A percentile compares a stretch with the other conserved stretches of the same genome.
These are phyloP conservation scores for Silybum marianum DNA, from an alignment of 129 eudicot species.

Conservation along the genomic window DNA sequence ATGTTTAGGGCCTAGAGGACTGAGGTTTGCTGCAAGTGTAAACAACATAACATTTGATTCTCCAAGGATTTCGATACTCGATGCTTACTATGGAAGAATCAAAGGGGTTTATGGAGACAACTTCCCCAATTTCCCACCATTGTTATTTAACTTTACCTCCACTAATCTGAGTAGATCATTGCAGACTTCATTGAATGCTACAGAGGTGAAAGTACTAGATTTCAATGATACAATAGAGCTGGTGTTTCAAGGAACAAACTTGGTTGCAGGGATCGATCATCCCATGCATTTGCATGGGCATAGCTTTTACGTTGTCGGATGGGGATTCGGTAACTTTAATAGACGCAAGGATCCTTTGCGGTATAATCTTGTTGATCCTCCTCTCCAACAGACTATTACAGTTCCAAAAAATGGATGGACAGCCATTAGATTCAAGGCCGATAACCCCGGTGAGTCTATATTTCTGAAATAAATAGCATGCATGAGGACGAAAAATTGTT, in stretches of 20 bases:
- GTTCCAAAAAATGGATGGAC: slow-evolving; percentile 63
- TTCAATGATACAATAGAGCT: slow-evolving; percentile 43
- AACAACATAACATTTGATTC: slow-evolving; percentile 49
- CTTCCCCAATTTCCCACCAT: slow-evolving; percentile 53
- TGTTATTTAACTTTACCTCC: slow-evolving; percentile 43
- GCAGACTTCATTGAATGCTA: slow-evolving; percentile 15
- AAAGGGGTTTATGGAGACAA: slow-evolving; percentile 40
- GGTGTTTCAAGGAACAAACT: slow-evolving; percentile 50
- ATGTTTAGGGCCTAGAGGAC: slow-evolving; percentile 55
- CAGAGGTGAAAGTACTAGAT: slow-evolving; percentile 35
- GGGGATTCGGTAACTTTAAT: slow-evolving; percentile 54
- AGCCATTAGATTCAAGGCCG: slow-evolving; percentile 52
- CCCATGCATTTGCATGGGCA: slow-evolving; percentile 69
- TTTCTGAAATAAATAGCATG: background rate
- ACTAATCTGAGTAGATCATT: slow-evolving; percentile 23
- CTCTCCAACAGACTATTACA: slow-evolving; percentile 47
- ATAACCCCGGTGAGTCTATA: slow-evolving; percentile 50
- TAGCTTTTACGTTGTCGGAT: slow-evolving; percentile 55
- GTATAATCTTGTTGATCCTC: slow-evolving; percentile 65
- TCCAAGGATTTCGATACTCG: slow-evolving; percentile 39
- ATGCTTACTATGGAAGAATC: slow-evolving; percentile 48
- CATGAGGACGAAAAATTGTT: background rate
- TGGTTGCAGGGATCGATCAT: slow-evolving; percentile 49
- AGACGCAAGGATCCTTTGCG: slow-evolving; percentile 34
- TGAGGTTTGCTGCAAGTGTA: slow-evolving; percentile 53